These are phyloP conservation scores for Arabidopsis lyrata DNA, from an alignment of 441 rosid species.

Conservation along the genomic window DNA sequence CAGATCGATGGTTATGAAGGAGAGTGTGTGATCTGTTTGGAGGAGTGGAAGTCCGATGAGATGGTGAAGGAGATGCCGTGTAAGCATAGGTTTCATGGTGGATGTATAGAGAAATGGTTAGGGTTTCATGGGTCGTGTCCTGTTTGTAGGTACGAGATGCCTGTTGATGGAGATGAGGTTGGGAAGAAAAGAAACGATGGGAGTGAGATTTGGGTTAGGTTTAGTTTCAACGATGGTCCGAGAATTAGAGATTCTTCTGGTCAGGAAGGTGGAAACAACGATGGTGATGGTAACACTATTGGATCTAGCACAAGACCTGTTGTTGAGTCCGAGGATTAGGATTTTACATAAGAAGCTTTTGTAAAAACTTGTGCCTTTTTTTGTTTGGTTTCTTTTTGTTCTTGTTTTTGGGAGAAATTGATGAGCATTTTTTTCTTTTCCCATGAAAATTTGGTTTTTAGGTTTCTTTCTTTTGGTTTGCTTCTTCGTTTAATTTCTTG, in stretches of 20 bases:
- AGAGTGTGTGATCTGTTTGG: conserved; percentile 79
- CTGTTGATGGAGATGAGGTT: conserved; percentile 41
- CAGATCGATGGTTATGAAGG: conserved; percentile 43
- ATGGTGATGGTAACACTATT: neutral
- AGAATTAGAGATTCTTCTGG: conserved; percentile 47
- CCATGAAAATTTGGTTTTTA: neutral
- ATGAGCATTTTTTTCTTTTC: neutral
- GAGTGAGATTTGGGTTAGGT: conserved; percentile 42
- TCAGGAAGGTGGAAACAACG: conserved; percentile 24
- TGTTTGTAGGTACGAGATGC: conserved; percentile 45
- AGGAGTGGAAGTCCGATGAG: conserved; percentile 57
- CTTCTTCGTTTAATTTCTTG: neutral
- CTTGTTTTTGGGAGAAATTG: neutral
- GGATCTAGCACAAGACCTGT: conserved; percentile 4
- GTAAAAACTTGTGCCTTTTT: neutral
- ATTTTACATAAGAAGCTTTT: conserved; percentile 8
- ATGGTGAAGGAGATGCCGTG: conserved; percentile 75
- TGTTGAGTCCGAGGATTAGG: neutral
- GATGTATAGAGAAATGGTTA: conserved; percentile 44
- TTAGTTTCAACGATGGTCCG: conserved; percentile 41
- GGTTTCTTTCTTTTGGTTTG: neutral
- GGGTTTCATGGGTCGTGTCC: conserved; percentile 49
- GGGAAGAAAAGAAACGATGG: conserved; percentile 39
- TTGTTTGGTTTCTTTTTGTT: neutral
- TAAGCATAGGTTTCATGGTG: conserved; percentile 46